Percentiles rank a stretch among this genome's conserved stretches.
Evolutionary conservation across 2,329 filamentous ascomycete genomes (phyloP).

Genomic region (Monosporascus ibericus): DNA sequence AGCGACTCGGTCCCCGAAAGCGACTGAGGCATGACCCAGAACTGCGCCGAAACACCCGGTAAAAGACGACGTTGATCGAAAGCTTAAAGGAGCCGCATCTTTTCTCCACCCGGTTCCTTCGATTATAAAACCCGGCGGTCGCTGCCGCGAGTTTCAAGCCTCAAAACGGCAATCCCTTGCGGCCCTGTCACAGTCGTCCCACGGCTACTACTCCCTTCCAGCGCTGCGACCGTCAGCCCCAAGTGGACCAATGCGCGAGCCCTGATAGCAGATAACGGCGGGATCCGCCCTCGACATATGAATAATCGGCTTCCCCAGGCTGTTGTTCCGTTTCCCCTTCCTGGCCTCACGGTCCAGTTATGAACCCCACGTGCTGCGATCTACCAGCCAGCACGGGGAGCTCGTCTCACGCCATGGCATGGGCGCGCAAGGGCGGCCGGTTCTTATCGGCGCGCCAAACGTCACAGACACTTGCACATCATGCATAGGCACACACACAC

Average conservation of each 20-base stretch:
- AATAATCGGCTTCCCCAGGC: too few relatives aligned
- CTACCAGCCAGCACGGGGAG: neutral
- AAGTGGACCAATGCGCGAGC: too few relatives aligned
- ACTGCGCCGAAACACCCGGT: slow-evolving; percentile 16
- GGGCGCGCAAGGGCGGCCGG: too few relatives aligned
- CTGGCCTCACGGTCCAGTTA: neutral
- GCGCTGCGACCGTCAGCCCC: too few relatives aligned
- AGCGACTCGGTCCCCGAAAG: slow-evolving; percentile 9
- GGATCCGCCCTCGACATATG: neutral
- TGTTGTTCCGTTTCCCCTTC: neutral
- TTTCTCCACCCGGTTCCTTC: slow-evolving; percentile 20
- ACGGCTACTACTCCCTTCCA: neutral
- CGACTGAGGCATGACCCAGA: slow-evolving; percentile 6
- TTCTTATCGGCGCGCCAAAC: too few relatives aligned
- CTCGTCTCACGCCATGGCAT: too few relatives aligned
- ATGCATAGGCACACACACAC: too few relatives aligned
- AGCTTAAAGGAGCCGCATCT: slow-evolving; percentile 23
- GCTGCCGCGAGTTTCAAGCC: slow-evolving; percentile 6
- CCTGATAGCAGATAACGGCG: too few relatives aligned
- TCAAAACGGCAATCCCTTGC: slow-evolving; percentile 2
- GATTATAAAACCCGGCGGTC: slow-evolving; percentile 18
- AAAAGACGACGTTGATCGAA: slow-evolving; percentile 24
- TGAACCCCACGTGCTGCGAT: neutral
- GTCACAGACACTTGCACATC: too few relatives aligned
- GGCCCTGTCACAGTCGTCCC: slow-evolving; percentile 1